Evolutionary conservation across 306 rosid genomes (phyloP), one percentile per base, ranked within the genome.

Genomic region (Hippophae rhamnoides): DNA sequence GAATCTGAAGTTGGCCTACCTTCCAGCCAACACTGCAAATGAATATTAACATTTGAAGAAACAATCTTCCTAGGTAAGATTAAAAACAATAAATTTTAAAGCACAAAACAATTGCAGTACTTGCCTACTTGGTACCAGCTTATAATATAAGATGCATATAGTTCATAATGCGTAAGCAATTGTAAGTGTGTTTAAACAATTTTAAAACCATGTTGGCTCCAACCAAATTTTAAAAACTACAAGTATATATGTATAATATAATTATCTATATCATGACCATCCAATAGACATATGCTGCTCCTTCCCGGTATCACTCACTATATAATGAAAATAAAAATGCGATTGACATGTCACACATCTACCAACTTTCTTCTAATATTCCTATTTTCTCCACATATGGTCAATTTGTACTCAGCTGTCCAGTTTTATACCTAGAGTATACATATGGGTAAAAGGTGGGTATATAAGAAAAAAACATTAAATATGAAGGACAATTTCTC

Each of bases 11-110:
- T 73, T 45, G 79, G 72, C 59, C 66, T 13, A 68, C 7, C 48
- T 48, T 82, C 69, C 71, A 80, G 59, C 83, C 81, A 75, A 57
- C 71, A 75, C 99, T 88, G 84, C 71, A 72, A 57, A 71, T 67
- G 72, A 78, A 60, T 58, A 46, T 44, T 44, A 11, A 2, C 60
- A 55, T 63, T 59, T 26, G 67, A 67, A 38, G 43, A 47, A 57
- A 6, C 27, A 46, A 31, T 68, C 50, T 55, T 43, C 67, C 10
- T 46, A 38, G 52, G 62, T 50, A 46, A 64, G 27, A 68, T 50
- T 60, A 53, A 63, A 43, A 10, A 57, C 47, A 7, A 60, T 41
- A 18, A 9, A 63, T 41, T 9, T 3, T 3, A 43, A n/a, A 54
- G 5, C 38, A 31, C 5, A 31, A 31, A 31, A 2, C 4, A 27